phyloP scores from a whole-genome alignment of 140 eudicot species.

The Bidens hawaiensis region DNA sequence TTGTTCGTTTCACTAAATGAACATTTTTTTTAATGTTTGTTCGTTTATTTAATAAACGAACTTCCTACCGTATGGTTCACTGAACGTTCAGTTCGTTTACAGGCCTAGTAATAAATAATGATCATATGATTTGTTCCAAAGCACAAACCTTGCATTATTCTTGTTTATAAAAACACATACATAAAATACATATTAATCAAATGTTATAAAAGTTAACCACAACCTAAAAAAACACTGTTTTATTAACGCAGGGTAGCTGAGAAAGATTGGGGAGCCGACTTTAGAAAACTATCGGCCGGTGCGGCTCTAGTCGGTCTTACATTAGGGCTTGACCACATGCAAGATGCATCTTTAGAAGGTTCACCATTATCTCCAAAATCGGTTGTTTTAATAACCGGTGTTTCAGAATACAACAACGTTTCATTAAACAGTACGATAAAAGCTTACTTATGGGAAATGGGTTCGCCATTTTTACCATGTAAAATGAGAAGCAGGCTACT shows the following conservation, averaged over 20 bases:
- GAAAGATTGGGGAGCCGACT: constrained; percentile 99
- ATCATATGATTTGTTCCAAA: no score
- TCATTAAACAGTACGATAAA: constrained; percentile 76
- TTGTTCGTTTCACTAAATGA: no score
- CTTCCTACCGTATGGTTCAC: no score
- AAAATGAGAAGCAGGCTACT: constrained; percentile 78
- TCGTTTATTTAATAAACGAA: no score
- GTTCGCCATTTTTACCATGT: constrained; percentile 95
- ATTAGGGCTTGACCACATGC: constrained; percentile 98
- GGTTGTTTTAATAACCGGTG: constrained; percentile 83
- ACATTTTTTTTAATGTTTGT: no score
- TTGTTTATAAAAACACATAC: no score
- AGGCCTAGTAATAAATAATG: no score
- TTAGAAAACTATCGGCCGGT: constrained; percentile 85
- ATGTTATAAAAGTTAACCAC: neutral
- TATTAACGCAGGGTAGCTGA: constrained; percentile 73
- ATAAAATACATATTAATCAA: no score
- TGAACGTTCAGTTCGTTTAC: no score
- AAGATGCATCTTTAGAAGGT: constrained; percentile 96
- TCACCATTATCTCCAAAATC: constrained; percentile 87
- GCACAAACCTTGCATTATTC: neutral
- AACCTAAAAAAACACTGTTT: constrained; percentile 11
- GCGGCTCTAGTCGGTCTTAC: constrained; percentile 97
- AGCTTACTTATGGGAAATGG: constrained; percentile 96
- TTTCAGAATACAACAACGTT: constrained; percentile 68